Conservation (phyloP, 192 early-diverging fungal species). For the Ramicandelaber brevisporus region DNA sequence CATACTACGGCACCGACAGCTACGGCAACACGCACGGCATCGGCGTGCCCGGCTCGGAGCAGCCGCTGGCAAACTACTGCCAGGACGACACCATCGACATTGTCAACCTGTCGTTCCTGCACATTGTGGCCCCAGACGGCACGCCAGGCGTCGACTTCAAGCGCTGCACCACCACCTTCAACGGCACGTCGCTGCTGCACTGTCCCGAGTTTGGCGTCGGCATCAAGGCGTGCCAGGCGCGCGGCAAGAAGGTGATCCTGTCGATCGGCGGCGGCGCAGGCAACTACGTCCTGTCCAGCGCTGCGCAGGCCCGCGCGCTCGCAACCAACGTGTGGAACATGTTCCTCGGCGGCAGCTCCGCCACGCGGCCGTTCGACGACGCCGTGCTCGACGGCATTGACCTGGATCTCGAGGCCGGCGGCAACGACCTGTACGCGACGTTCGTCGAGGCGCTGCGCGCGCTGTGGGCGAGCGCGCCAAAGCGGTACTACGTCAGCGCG, state of each 20-base stretch:
- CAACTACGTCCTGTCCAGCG: slow-evolving; percentile 27
- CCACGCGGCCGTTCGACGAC: slow-evolving; percentile 36
- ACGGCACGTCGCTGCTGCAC: slow-evolving; percentile 31
- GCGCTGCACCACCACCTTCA: slow-evolving; percentile 26
- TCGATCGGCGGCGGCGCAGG: slow-evolving; percentile 45
- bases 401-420: slow-evolving; percentile 41
- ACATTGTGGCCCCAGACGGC: slow-evolving; percentile 30
- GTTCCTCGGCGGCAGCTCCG: slow-evolving; percentile 36
- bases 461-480: slow-evolving; percentile 13
- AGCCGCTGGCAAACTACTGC: slow-evolving; percentile 30
- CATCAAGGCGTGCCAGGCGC: slow-evolving; percentile 38
- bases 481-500: slow-evolving; percentile 29
- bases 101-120: slow-evolving; percentile 29
- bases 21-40: slow-evolving; percentile 13
- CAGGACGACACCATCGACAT: slow-evolving; percentile 20
- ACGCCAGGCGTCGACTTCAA: slow-evolving; percentile 39
- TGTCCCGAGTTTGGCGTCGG: slow-evolving; percentile 41
- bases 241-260: slow-evolving; percentile 45
- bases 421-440: slow-evolving; percentile 22
- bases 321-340: slow-evolving; percentile 50
- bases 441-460: slow-evolving; percentile 28
- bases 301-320: slow-evolving; percentile 24
- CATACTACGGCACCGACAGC: slow-evolving; percentile 33
- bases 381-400: slow-evolving; percentile 47
- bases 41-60: slow-evolving; percentile 12